phyloP scores from a whole-genome alignment of 1,284 basidiomycete species.

The Malassezia slooffiae region DNA sequence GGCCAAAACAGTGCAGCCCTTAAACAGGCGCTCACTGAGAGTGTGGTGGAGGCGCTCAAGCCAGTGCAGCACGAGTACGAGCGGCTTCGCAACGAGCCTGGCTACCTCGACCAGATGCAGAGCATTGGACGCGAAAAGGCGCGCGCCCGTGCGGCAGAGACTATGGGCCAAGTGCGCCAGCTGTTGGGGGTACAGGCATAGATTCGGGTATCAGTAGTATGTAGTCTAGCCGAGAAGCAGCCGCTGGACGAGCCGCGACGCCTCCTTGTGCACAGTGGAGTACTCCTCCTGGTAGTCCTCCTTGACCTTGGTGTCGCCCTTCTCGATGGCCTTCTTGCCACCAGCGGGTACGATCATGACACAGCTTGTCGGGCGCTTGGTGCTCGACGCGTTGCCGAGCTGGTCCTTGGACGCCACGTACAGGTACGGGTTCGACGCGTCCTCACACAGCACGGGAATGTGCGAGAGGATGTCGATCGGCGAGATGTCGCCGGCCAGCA shows the following conservation, averaged over 20 bases:
- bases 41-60: slow-evolving; percentile 60
- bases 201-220: too few relatives aligned
- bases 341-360: slow-evolving; percentile 62
- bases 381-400: slow-evolving; percentile 84
- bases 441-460: slow-evolving; percentile 85
- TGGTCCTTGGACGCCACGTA: slow-evolving; percentile 54
- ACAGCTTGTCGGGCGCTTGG: slow-evolving; percentile 94
- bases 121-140: slow-evolving; percentile 59
- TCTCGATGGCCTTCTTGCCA: slow-evolving; percentile 59
- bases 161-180: slow-evolving; percentile 59
- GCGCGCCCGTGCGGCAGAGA: slow-evolving; percentile 54
- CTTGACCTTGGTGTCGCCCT: slow-evolving; percentile 53
- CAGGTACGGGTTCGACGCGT: slow-evolving; percentile 84
- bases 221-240: slow-evolving; percentile 8
- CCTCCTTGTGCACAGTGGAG: slow-evolving; percentile 71
- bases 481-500: slow-evolving; percentile 92
- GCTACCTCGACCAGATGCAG: slow-evolving; percentile 59
- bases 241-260: slow-evolving; percentile 10
- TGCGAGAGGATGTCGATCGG: slow-evolving; percentile 98
- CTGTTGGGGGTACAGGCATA: slow-evolving; percentile 55
- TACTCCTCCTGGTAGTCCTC: slow-evolving; percentile 74
- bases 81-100: slow-evolving; percentile 55
- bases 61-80: slow-evolving; percentile 62
- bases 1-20: slow-evolving; percentile 53
- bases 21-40: slow-evolving; percentile 64